Base-by-base conservation (phyloP, 2,329 filamentous ascomycete genomes). In the Fusarium neocosmosporiellum region DNA sequence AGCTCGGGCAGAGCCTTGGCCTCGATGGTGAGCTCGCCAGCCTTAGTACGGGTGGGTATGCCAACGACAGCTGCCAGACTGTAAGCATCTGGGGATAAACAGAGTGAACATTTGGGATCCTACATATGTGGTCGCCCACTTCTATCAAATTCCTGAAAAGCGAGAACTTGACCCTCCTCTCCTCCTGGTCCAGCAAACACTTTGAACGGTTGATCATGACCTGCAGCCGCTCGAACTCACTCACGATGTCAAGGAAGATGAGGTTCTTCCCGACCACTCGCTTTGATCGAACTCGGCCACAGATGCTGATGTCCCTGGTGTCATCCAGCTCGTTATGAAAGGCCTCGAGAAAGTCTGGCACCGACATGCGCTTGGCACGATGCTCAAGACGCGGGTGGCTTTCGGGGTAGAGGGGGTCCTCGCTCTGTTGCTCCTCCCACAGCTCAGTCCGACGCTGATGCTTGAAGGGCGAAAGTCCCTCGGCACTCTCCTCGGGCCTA, bases 111-210 rank as follows among this genome's bases (percentile, higher is more conserved):
- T 71, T 74, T 63, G 73, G 70, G 71, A 86, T 78, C 92, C 84
- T 87, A 94, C 93, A 91, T 79, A 96, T 91, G 80, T 93, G 92
- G 84, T 98, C 96, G 71, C 96, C 96, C 75, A 93, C 89, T 74
- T 93, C 90, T 55, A 95, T 86, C 63, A 94, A 82, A 70, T 90
- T 90, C 71, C 88, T 88, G 70, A 93, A 88, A 41, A 88, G 81
- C 77, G 89, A 91, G 76, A 92, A 91, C 41, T 82, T 81, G 39
- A 82, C 78, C 29, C 76, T 70, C 37, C 80, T 80, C 46, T 83
- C 75, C 31, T 81, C 79, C 55, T 82, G 74, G 67, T 75, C 75
- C 60, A 74, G 69, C 65, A 83, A 70, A 69, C 77, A 86, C 69
- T 86, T 88, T 67, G 86, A 86, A 75, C 91, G 86, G 81, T 93